Base-by-base conservation (phyloP, 1,284 basidiomycete genomes). In the Ceratobasidium sp. region DNA sequence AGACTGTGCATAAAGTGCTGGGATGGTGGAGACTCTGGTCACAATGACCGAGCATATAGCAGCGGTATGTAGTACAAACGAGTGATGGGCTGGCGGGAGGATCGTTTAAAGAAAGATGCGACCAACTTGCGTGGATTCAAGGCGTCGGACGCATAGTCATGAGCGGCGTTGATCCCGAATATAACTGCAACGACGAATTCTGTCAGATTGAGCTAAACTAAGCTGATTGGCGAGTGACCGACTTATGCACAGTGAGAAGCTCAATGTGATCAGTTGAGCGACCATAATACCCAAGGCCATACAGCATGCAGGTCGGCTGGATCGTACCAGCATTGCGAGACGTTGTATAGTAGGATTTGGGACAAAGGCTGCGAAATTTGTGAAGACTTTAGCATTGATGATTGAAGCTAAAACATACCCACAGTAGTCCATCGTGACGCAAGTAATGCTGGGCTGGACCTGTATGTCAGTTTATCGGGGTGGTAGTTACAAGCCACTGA, bases 131-230 rank as follows among this genome's bases (percentile, higher is more conserved):
- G 68, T 15, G 72, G 70, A 57, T 75, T 74, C 1, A 49, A 71
- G 13, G 70, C n/a, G 56, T 75, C 74, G 22, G 71, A 72, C 15
- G 67, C 68, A 54, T 74, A 74, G 40, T 75, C 74, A 50, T 73
- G 73, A 15, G 74, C 72, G 55, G 74, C 74, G 45, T 75, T 75
- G 31, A 75, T 69, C 20, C 74, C 74, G 54, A 74, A 75, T 2
- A 75, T 71, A 68, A 75, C 74, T 75, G 40, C 31, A 15, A 42
- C 4, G 29, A 12, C 22, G 47, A 7, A 1, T 32, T 31, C 62
- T 15, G 50, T n/a, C n/a, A n/a, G n/a, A n/a, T n/a, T n/a, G n/a
- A 20, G 20, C 4, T 27, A 12, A 10, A 6, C 34, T 8, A 7
- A 5, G 32, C 10, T 1, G 55, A 42, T 40, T 27, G 15, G 22